phyloP scores from a whole-genome alignment of 345 rosid genomes.

The Capsella bursapastoris region DNA sequence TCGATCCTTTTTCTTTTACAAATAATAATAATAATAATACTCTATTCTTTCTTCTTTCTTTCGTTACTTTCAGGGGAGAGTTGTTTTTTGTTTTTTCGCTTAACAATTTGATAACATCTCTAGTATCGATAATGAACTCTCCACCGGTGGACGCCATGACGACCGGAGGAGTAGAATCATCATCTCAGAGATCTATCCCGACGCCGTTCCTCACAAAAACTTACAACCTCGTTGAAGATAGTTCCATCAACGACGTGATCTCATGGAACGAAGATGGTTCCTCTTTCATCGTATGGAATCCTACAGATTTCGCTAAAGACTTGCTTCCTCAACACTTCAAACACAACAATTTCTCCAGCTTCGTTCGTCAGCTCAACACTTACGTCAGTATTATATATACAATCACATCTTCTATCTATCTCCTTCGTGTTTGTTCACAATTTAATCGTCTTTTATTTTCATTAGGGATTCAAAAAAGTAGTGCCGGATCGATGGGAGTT shows the following conservation, averaged over 20 bases:
- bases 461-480: constrained; percentile 89
- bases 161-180: constrained; percentile 44
- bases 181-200: constrained; percentile 61
- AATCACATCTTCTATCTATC: background rate
- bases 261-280: constrained; percentile 96
- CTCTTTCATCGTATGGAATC: constrained; percentile 84
- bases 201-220: constrained; percentile 90
- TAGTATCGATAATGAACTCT: constrained; percentile 13
- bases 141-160: constrained; percentile 38
- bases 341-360: constrained; percentile 93
- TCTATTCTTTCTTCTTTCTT: background rate
- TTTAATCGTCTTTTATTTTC: background rate
- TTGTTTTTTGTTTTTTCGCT: background rate
- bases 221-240: constrained; percentile 79
- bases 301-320: constrained; percentile 80
- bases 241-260: constrained; percentile 66
- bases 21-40: background rate
- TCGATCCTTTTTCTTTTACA: constrained; percentile 17
- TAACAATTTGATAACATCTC: too few species aligned
- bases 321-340: constrained; percentile 86
- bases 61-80: constrained; percentile 21
- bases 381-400: constrained; percentile 51
- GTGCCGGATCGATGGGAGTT: constrained; percentile 98
- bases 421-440: background rate
- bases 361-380: constrained; percentile 94